Conservation (phyloP, 805 yeast species). For the Yarrowia divulgata region DNA sequence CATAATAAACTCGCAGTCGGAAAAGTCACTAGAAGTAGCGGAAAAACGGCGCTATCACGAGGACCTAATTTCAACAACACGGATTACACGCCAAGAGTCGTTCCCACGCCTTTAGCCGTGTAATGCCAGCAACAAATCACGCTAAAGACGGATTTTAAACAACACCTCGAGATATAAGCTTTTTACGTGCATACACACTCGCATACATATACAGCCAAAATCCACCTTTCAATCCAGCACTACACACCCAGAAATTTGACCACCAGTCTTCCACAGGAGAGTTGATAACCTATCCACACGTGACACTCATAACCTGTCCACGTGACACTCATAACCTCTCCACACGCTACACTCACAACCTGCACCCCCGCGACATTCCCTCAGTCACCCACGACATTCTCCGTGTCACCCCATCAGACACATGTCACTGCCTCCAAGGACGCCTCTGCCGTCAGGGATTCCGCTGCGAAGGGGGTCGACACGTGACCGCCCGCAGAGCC, state of each 20-base stretch:
- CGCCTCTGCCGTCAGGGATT: constrained; percentile 19
- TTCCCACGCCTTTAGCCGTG: not conserved
- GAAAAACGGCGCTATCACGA: not conserved
- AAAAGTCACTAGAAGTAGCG: not conserved
- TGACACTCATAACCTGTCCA: too few species aligned
- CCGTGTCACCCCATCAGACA: not conserved
- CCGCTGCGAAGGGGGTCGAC: constrained; percentile 3
- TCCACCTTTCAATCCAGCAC: not conserved
- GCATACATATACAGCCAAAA: not conserved
- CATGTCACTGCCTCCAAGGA: constrained; percentile 29
- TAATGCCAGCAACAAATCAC: not conserved
- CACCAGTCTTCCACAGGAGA: too few species aligned
- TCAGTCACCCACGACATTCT: not conserved
- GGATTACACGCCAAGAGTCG: too few species aligned
- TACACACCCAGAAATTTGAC: not conserved
- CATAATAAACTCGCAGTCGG: not conserved
- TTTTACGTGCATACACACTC: not conserved
- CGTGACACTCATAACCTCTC: too few species aligned
- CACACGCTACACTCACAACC: too few species aligned
- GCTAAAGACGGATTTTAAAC: not conserved
- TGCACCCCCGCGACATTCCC: too few species aligned
- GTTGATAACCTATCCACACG: too few species aligned
- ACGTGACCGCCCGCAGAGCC: constrained; percentile 4
- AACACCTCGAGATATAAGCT: not conserved
- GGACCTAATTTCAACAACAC: too few species aligned